phyloP scores from a whole-genome alignment of 257 asterid species.

The Petrea volubilis region DNA sequence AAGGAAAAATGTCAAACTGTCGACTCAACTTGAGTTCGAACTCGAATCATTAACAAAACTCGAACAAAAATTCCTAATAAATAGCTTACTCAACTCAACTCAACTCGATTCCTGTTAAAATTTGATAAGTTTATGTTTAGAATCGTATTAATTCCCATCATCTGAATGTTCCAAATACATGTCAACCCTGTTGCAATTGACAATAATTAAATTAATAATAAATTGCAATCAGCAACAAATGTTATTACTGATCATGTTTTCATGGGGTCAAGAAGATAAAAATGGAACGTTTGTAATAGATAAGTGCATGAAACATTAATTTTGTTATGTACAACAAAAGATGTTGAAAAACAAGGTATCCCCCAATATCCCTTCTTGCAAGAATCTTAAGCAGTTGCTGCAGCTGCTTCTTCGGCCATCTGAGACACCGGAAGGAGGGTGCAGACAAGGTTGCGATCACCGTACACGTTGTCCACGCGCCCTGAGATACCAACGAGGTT shows the following conservation, averaged over 20 bases:
- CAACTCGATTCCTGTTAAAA: too few relatives aligned
- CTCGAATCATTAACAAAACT: too few relatives aligned
- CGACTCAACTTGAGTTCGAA: too few relatives aligned
- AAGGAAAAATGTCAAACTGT: too few relatives aligned
- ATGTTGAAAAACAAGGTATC: slow-evolving; percentile 16
- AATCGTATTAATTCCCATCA: too few relatives aligned
- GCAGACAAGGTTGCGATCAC: slow-evolving; percentile 92
- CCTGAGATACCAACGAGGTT: slow-evolving; percentile 40
- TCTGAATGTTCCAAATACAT: neutral
- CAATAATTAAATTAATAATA: neutral
- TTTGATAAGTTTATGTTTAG: too few relatives aligned
- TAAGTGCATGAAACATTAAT: slow-evolving; percentile 31
- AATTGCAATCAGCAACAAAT: slow-evolving; percentile 42
- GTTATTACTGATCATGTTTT: slow-evolving; percentile 30
- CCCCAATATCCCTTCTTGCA: neutral
- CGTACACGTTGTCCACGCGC: slow-evolving; percentile 91
- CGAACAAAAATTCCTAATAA: too few relatives aligned
- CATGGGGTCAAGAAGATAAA: slow-evolving; percentile 21
- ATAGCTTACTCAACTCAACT: too few relatives aligned
- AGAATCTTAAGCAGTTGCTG: slow-evolving; percentile 65
- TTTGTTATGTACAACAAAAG: slow-evolving; percentile 50
- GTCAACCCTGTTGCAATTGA: neutral
- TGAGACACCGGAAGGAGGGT: slow-evolving; percentile 80
- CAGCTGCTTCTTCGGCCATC: slow-evolving; percentile 74
- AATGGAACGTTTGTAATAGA: slow-evolving; percentile 32